Evolutionary conservation across 306 rosid genomes (phyloP).

Genomic region (Betula pendula): DNA sequence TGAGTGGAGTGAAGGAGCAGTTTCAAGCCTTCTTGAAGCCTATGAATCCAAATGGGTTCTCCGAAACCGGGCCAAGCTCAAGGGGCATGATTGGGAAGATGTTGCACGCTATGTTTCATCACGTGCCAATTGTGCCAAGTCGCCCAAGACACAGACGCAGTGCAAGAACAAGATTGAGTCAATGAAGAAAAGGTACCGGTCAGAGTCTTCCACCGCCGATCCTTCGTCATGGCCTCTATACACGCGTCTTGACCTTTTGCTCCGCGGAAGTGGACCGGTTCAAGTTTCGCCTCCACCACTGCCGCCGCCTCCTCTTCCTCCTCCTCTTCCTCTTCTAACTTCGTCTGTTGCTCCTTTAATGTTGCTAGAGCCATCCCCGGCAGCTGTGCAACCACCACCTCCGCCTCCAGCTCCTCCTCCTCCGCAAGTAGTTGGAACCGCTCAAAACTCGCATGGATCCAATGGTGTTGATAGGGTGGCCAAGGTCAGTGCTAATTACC

Average conservation of each 20-base stretch:
- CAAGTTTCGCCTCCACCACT: background rate
- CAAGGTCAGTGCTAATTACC: constrained; percentile 52
- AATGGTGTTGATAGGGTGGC: constrained; percentile 64
- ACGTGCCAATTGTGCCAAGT: constrained; percentile 56
- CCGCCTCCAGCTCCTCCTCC: constrained; percentile 36
- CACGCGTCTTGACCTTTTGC: constrained; percentile 68
- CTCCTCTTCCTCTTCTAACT: constrained; percentile 10
- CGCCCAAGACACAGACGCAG: constrained; percentile 87
- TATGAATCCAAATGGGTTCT: constrained; percentile 86
- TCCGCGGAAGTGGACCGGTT: constrained; percentile 65
- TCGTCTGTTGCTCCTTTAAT: constrained; percentile 40
- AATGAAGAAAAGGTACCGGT: constrained; percentile 89
- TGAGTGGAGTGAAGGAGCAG: constrained; percentile 99
- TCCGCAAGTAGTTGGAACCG: constrained; percentile 11
- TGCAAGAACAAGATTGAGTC: constrained; percentile 99
- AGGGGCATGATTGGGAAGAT: constrained; percentile 97
- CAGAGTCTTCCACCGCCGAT: constrained; percentile 70
- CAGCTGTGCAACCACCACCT: constrained; percentile 30
- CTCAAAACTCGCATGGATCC: constrained; percentile 80
- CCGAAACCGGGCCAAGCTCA: constrained; percentile 87
- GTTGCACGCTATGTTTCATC: constrained; percentile 73
- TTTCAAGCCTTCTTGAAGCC: constrained; percentile 78
- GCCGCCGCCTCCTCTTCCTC: background rate
- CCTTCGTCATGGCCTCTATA: constrained; percentile 85
- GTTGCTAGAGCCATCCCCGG: constrained; percentile 48